Evolutionary conservation across 148 eudicot genomes (phyloP).

Genomic region (Silene uniflora): DNA sequence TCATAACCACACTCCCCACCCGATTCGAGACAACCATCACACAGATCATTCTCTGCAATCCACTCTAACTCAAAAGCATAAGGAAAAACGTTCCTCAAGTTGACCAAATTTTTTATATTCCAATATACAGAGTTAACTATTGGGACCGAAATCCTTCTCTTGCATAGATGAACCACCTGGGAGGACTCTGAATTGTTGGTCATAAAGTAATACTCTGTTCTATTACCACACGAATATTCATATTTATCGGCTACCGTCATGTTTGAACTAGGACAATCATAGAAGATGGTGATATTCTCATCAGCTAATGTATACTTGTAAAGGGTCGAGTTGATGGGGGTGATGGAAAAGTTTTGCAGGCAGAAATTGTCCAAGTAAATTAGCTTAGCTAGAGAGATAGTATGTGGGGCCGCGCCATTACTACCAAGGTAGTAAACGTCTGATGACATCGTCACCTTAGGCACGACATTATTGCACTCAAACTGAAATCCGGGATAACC

Average conservation of each 20-base stretch:
- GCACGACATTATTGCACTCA: conserved; percentile 24
- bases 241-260: neutral
- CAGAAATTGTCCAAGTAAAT: conserved; percentile 32
- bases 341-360: conserved; percentile 9
- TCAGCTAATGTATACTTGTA: conserved; percentile 10
- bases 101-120: neutral
- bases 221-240: neutral
- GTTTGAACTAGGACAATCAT: conserved; percentile 25
- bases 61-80: conserved; percentile 39
- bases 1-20: conserved; percentile 51
- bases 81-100: neutral
- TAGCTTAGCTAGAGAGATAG: conserved; percentile 32
- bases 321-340: conserved; percentile 33
- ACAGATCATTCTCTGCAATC: conserved; percentile 30
- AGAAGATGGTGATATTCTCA: conserved; percentile 37
- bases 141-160: neutral
- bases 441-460: conserved; percentile 23
- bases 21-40: conserved; percentile 27
- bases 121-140: no score
- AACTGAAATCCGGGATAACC: conserved; percentile 52
- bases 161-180: neutral
- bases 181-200: neutral
- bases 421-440: conserved; percentile 27
- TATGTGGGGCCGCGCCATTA: neutral
- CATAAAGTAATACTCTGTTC: neutral